Conservation (phyloP, 1,284 basidiomycete genomes). For the Inonotus hispidus region DNA sequence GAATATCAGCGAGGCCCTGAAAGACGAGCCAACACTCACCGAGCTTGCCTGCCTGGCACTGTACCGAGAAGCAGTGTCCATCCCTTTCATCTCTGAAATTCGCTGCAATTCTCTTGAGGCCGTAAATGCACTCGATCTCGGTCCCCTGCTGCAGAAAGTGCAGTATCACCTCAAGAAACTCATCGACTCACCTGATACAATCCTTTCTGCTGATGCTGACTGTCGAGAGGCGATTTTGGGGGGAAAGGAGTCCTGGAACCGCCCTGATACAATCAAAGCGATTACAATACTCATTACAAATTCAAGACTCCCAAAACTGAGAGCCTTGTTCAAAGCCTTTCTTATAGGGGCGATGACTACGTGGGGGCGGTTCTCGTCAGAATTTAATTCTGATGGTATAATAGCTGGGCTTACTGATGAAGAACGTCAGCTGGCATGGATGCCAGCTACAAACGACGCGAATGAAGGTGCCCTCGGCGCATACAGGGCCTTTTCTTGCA, state of each 20-base stretch:
- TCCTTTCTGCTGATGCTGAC: slow-evolving; percentile 16
- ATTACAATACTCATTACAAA: neutral
- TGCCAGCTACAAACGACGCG: slow-evolving; percentile 11
- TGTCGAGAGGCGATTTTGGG: slow-evolving; percentile 12
- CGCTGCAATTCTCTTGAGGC: slow-evolving; percentile 14
- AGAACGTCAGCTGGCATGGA: neutral
- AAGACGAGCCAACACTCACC: slow-evolving; percentile 29
- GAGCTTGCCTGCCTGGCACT: slow-evolving; percentile 31
- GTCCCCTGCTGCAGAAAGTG: slow-evolving; percentile 25
- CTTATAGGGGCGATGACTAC: neutral
- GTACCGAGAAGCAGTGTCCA: slow-evolving; percentile 27
- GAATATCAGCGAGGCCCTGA: slow-evolving; percentile 30
- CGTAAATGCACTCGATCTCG: slow-evolving; percentile 25
- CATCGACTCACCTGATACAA: slow-evolving; percentile 22
- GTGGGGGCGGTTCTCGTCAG: neutral
- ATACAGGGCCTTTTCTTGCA: neutral
- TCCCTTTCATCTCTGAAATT: slow-evolving; percentile 30
- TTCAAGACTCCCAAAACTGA: neutral
- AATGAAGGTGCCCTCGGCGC: slow-evolving; percentile 3
- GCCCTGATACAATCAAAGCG: neutral
- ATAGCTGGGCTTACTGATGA: neutral
- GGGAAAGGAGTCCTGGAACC: neutral
- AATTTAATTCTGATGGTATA: neutral
- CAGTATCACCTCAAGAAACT: slow-evolving; percentile 21
- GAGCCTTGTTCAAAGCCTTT: neutral